Evolutionary conservation across 768 basidiomycete species (phyloP).

Genomic region (Saitozyma sp.): DNA sequence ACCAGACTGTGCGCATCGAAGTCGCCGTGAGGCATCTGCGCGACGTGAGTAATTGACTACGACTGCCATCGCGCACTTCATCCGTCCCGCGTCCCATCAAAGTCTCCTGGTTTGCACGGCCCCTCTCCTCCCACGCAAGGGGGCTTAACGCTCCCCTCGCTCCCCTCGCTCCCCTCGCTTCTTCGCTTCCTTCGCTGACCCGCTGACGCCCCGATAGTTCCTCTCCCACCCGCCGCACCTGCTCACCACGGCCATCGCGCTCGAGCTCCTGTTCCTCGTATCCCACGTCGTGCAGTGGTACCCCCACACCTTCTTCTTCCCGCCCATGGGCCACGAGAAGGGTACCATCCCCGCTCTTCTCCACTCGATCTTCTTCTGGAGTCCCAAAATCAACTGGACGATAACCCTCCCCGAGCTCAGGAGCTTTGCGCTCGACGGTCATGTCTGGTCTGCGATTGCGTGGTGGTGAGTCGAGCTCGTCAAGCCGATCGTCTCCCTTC

Average conservation of each 20-base stretch:
- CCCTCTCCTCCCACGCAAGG: neutral
- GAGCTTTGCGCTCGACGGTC: slow-evolving; percentile 9
- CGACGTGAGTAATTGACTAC: neutral
- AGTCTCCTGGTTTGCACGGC: no score
- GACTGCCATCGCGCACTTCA: neutral
- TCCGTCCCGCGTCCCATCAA: no score
- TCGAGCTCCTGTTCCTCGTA: slow-evolving; percentile 43
- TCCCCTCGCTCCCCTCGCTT: no score
- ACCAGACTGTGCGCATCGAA: no score
- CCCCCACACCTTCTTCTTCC: slow-evolving; percentile 45
- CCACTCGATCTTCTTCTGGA: slow-evolving; percentile 41
- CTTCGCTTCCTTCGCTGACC: no score
- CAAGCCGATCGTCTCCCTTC: no score
- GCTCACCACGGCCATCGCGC: slow-evolving; percentile 27
- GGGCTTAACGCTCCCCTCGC: no score
- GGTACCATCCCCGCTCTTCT: slow-evolving; percentile 31
- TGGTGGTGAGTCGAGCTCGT: slow-evolving; percentile 40
- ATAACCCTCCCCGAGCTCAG: slow-evolving; percentile 36
- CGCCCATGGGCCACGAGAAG: slow-evolving; percentile 21
- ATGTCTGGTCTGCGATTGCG: slow-evolving; percentile 31
- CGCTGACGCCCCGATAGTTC: slow-evolving; percentile 14
- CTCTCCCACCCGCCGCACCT: slow-evolving; percentile 39
- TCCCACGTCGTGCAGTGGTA: slow-evolving; percentile 39
- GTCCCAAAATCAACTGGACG: slow-evolving; percentile 30
- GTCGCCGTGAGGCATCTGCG: neutral